These are phyloP conservation scores for Phytopythium kandeliae DNA, from an alignment of 352 stramenopile species.

Conservation along the genomic window DNA sequence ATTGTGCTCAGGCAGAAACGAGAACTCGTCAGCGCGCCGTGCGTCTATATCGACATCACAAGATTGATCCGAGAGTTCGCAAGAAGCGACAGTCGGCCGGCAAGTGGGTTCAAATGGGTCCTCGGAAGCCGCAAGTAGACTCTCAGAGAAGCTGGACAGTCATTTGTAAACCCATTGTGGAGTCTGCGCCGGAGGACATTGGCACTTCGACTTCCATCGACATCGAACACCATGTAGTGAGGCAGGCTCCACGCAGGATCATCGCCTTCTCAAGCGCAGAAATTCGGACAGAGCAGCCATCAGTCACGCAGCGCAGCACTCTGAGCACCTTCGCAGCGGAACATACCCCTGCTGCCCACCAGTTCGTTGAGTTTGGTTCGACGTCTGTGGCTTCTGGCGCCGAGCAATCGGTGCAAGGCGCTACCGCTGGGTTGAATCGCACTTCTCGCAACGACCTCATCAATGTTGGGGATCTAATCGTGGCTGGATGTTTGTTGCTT, in stretches of 20 bases:
- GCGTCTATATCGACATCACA: background rate
- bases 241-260: too few species aligned
- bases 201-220: too few species aligned
- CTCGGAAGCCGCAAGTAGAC: background rate
- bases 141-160: too few species aligned
- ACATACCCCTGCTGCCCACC: too few species aligned
- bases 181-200: too few species aligned
- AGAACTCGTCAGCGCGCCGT: background rate
- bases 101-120: background rate
- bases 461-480: constrained; percentile 12
- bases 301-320: background rate
- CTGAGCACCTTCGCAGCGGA: background rate
- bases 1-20: background rate
- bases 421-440: too few species aligned
- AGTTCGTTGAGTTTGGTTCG: background rate
- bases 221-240: too few species aligned
- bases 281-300: too few species aligned
- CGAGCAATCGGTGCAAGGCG: background rate
- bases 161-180: too few species aligned
- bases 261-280: too few species aligned
- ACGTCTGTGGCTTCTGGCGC: too few species aligned
- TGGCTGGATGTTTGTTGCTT: constrained; percentile 10
- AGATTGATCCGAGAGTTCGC: background rate
- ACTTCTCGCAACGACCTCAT: constrained; percentile 18
- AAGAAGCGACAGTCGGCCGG: background rate